Evolutionary conservation across 345 rosid species (phyloP), one percentile per base, ranked within the genome.

Genomic region (Streptanthus diversifolius): DNA sequence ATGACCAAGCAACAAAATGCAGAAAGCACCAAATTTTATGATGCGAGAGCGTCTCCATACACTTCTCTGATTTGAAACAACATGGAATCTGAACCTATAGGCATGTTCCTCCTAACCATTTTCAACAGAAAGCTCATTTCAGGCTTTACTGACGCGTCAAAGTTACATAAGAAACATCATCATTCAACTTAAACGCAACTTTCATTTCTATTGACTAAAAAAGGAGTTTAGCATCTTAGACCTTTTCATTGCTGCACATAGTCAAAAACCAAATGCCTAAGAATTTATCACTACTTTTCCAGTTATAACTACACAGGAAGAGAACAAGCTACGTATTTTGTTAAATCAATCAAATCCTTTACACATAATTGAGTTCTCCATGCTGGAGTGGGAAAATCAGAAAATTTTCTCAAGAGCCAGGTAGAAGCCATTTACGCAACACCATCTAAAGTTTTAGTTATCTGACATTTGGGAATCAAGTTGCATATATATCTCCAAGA

Each of bases 91-190:
- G 58, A 58, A 70, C 13, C 58, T 59, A 58, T 25, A 45, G 36
- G 66, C 54, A 70, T 35, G 37, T 37, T 59, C 44, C 66, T 59
- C 48, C 48, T 33, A 58, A 47, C 37, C 48, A 35, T 22, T 35
- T 70, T 70, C 60, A 70, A 71, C 41, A 60, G 12, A 12, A 45
- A 18, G 15, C 32, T 49, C 51, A 49, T 71, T 36, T 61, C 19
- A 36, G 60, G 60, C 68, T 59, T 37, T 27, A 59, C 60, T 22
- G 37, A 39, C 40, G 32, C 43, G n/a, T 63, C 2, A 43, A 61
- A 61, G 41, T 39, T 61, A 71, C 53, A 61, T 35, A 62, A 37
- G 61, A 51, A 52, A 49, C 19, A 27, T 18, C 30, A 18, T n/a
- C 27, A 51, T 62, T 52, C 54, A 53, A 72, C 53, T 62, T 51